These are phyloP conservation scores for Tetraselmis striata DNA, from an alignment of 139 green algal genomes.

Conservation along the genomic window DNA sequence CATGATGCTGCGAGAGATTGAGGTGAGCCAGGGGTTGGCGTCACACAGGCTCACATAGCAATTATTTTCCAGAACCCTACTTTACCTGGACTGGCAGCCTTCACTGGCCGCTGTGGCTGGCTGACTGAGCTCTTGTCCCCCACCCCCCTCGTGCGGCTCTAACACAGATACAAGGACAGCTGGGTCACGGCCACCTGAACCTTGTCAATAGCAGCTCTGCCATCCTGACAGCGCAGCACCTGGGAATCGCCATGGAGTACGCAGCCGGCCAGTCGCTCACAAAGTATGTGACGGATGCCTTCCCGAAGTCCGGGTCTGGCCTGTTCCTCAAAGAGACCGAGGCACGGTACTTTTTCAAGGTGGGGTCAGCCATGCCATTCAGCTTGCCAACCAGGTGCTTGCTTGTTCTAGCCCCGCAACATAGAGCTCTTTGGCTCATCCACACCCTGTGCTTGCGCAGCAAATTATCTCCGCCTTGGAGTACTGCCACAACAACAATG, in stretches of 20 bases:
- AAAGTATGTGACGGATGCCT: neutral
- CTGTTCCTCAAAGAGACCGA: conserved; percentile 76
- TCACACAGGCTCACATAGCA: no score
- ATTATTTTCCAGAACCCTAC: no score
- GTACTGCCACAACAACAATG: conserved; percentile 79
- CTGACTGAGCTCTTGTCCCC: no score
- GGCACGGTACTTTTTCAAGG: conserved; percentile 80
- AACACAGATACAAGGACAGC: neutral
- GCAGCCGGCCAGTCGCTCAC: neutral
- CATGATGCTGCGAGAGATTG: neutral
- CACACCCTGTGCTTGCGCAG: conserved; percentile 17
- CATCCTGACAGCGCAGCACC: neutral
- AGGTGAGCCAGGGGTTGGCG: neutral
- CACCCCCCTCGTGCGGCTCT: no score
- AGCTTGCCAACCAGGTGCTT: neutral
- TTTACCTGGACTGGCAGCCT: no score
- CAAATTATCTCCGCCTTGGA: conserved; percentile 84
- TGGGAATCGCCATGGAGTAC: neutral
- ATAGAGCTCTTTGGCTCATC: neutral
- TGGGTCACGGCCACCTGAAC: neutral
- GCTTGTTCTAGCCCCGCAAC: neutral
- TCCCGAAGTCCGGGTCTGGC: conserved; percentile 17
- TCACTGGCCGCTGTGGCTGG: no score
- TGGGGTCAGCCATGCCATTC: conserved; percentile 9
- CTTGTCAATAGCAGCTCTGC: neutral